Evolutionary conservation across 108 stramenopile species (phyloP).

Genomic region (Aurantiochytrium sp.): DNA sequence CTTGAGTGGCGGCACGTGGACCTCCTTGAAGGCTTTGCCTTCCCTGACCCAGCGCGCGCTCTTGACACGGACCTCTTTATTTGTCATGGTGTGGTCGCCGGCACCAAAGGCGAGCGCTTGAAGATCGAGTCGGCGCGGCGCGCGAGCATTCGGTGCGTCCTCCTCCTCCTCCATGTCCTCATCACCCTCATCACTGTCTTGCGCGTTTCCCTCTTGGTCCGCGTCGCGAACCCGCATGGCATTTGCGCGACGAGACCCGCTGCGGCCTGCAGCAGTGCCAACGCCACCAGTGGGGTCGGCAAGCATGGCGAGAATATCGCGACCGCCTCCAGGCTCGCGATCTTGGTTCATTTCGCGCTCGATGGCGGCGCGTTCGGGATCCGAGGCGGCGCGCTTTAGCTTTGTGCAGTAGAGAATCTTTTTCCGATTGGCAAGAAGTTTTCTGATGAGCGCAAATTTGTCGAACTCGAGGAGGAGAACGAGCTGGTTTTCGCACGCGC

Average conservation of each 20-base stretch:
- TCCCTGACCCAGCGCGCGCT: constrained; percentile 81
- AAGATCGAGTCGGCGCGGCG: constrained; percentile 68
- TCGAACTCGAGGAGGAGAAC: constrained; percentile 85
- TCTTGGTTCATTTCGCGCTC: constrained; percentile 66
- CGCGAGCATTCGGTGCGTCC: constrained; percentile 25
- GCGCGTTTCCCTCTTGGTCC: not conserved
- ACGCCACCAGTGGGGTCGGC: constrained; percentile 55
- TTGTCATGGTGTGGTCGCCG: constrained; percentile 85
- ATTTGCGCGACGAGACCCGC: not conserved
- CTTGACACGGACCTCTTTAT: constrained; percentile 80
- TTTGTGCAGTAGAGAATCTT: constrained; percentile 81
- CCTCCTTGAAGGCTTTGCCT: constrained; percentile 97
- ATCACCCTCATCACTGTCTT: constrained; percentile 23
- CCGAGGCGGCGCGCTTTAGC: constrained; percentile 79
- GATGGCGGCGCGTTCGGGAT: constrained; percentile 68
- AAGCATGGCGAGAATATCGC: constrained; percentile 69
- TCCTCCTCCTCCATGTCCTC: constrained; percentile 31
- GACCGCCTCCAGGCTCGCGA: constrained; percentile 56
- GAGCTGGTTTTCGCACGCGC: constrained; percentile 88
- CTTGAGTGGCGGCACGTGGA: constrained; percentile 90
- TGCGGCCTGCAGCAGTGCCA: constrained; percentile 29
- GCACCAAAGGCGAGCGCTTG: constrained; percentile 76
- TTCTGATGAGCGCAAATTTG: constrained; percentile 86
- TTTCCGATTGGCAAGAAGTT: constrained; percentile 74
- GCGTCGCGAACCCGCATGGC: constrained; percentile 1